phyloP scores from a whole-genome alignment of 1,284 basidiomycete genomes.

The Termitomyces sp. region DNA sequence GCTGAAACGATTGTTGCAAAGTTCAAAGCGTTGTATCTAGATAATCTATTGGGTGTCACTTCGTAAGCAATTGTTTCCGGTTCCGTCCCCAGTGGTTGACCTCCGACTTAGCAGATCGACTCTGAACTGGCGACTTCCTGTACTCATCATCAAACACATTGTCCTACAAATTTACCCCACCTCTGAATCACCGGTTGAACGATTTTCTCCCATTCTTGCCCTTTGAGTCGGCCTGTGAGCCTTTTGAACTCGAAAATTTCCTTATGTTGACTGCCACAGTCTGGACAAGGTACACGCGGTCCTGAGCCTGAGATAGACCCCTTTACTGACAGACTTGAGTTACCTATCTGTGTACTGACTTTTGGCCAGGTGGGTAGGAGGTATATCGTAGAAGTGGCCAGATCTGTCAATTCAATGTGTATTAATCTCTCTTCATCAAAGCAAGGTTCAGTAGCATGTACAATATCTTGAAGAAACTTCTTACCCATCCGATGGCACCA shows the following conservation, averaged over 20 bases:
- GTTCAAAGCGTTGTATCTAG: too few species aligned
- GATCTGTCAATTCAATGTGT: constrained; percentile 70
- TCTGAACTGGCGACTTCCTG: too few species aligned
- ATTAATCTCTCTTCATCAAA: constrained; percentile 55
- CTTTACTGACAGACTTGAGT: constrained; percentile 8
- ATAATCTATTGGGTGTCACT: too few species aligned
- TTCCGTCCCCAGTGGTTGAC: too few species aligned
- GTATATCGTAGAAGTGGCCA: constrained; percentile 55
- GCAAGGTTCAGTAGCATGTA: neutral
- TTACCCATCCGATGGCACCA: constrained; percentile 42
- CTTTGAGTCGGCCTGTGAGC: constrained; percentile 47
- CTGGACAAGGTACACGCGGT: constrained; percentile 25
- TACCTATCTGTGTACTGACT: constrained; percentile 5
- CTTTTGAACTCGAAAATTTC: constrained; percentile 73
- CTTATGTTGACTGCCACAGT: constrained; percentile 60
- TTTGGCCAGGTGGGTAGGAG: constrained; percentile 45
- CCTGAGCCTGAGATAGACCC: constrained; percentile 12
- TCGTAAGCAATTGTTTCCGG: too few species aligned
- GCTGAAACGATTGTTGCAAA: too few species aligned
- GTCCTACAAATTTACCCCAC: constrained; percentile 62
- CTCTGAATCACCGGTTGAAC: constrained; percentile 70
- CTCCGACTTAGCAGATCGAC: neutral
- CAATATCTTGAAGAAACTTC: constrained; percentile 5
- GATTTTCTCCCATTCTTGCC: constrained; percentile 67
- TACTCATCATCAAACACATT: constrained; percentile 30